Percentiles rank a stretch among this genome's conserved stretches.
Evolutionary conservation across 2,329 filamentous ascomycete genomes (phyloP).

Genomic region (Penicillium palitans): DNA sequence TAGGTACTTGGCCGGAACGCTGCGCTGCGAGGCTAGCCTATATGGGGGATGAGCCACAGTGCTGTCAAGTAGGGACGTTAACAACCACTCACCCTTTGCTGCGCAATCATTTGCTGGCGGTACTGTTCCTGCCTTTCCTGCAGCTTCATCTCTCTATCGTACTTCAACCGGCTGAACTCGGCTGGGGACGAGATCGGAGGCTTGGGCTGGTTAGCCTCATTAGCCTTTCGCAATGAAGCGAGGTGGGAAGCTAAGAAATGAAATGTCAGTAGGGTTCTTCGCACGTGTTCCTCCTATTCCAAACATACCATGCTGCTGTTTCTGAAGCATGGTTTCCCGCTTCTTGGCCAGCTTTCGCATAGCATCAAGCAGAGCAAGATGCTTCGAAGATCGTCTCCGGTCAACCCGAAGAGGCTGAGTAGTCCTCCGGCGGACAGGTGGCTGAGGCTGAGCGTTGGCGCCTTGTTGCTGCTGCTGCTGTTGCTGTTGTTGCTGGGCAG

Average conservation of each 20-base stretch:
- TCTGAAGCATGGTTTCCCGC: conserved; percentile 78
- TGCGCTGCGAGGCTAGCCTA: conserved; percentile 47
- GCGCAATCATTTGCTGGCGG: conserved; percentile 63
- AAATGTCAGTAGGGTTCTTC: conserved; percentile 17
- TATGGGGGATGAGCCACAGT: conserved; percentile 15
- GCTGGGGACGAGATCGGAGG: conserved; percentile 71
- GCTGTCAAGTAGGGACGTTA: neutral
- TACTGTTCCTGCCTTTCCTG: conserved; percentile 59
- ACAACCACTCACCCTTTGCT: conserved; percentile 49
- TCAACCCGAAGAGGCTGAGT: conserved; percentile 80
- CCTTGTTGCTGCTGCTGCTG: conserved; percentile 54
- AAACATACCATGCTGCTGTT: conserved; percentile 72
- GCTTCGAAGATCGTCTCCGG: conserved; percentile 78
- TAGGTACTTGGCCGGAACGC: conserved; percentile 44
- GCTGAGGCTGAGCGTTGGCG: conserved; percentile 54
- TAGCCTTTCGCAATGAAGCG: conserved; percentile 78
- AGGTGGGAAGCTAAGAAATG: conserved; percentile 58
- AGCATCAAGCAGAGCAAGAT: conserved; percentile 84
- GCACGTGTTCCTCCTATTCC: neutral
- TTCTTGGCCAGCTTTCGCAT: conserved; percentile 97
- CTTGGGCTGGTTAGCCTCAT: conserved; percentile 64
- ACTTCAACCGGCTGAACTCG: conserved; percentile 86
- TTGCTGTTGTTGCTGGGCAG: conserved; percentile 50
- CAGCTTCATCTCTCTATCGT: conserved; percentile 75
- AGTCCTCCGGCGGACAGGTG: conserved; percentile 66